Base-by-base conservation (phyloP, 768 basidiomycete species). In the Pholiota microspora region DNA sequence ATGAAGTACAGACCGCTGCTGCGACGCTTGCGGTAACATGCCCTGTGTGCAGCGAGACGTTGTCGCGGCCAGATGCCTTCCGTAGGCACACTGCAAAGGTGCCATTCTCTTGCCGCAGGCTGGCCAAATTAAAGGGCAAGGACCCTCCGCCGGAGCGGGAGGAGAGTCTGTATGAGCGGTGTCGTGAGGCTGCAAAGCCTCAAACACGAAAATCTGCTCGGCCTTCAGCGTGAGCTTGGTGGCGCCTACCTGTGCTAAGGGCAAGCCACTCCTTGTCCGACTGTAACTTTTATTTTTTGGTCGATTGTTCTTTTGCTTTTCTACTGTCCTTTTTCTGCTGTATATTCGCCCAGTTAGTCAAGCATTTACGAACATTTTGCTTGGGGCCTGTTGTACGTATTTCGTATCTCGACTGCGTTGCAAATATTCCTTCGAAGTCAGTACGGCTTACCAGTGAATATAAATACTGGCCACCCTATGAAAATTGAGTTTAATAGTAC, bases 11-110 rank as follows among this genome's bases (percentile, higher is more conserved):
- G 35, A 50, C 29, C 5, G n/a, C 36, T 15, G 53, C 53, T n/a
- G 51, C 31, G 1, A 7, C 48, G 2, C 46, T 28, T 4, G 44
- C 54, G 21, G 53, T 49, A 31, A 64, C 61, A 13, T 64, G 63
- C 45, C 57, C 60, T 5, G 52, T 52, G 47, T 64, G 63, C 44
- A 21, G 38, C 23, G 49, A 45, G 47, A 34, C 32, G 31, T 36
- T 54, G 7, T 54, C 47, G 13, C 53, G 53, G 7, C 1, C 0
- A 3, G 57, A 54, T n/a, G 29, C 57, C 4, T 50, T 49, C 35
- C 15, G 42, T 10, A 45, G 47, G 23, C 52, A 58, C 28, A 24
- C 12, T 16, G 7, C 7, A n/a, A 35, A 25, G 3, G 49, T 52
- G 15, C 47, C 49, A 3, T 18, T 23, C 2, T 54, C 47, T 3